A percentile compares a stretch with the other conserved stretches of the same genome.
Conservation (phyloP, 768 basidiomycete species). For the Tricholoma sp. region DNA sequence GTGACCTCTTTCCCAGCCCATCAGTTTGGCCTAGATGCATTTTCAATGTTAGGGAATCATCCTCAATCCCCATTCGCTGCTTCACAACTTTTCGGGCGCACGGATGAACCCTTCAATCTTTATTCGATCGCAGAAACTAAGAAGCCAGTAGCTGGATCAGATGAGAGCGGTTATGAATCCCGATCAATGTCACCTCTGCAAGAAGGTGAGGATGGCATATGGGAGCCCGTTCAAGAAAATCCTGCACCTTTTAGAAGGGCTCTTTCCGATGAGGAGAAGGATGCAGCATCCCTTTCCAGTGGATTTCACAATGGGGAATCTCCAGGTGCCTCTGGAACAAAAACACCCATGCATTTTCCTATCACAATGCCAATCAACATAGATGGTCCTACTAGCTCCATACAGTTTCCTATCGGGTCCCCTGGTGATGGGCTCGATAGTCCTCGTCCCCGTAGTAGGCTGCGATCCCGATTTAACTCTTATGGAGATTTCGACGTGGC, state of each 20-base stretch:
- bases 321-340: constrained; percentile 36
- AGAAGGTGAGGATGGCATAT: constrained; percentile 38
- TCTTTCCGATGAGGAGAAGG: constrained; percentile 74
- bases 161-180: constrained; percentile 47
- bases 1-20: constrained; percentile 71
- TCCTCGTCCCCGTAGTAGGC: constrained; percentile 42
- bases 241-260: constrained; percentile 73
- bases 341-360: constrained; percentile 57
- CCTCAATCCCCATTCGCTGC: constrained; percentile 87
- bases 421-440: constrained; percentile 64
- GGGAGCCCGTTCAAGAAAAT: constrained; percentile 48
- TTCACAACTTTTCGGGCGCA: constrained; percentile 75
- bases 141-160: constrained; percentile 47
- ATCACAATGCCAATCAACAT: constrained; percentile 44
- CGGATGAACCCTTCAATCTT: constrained; percentile 73
- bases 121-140: constrained; percentile 81
- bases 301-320: constrained; percentile 41
- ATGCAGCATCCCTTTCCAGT: constrained; percentile 36
- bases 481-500: constrained; percentile 67
- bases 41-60: constrained; percentile 31
- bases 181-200: constrained; percentile 45
- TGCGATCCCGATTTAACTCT: constrained; percentile 63
- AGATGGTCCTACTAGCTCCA: constrained; percentile 57
- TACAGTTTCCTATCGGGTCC: constrained; percentile 77
- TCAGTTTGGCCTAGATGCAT: constrained; percentile 52